Evolutionary conservation across 2,329 filamentous ascomycete species (phyloP), one percentile per base, ranked within the genome.

Genomic region (Onygena corvina): DNA sequence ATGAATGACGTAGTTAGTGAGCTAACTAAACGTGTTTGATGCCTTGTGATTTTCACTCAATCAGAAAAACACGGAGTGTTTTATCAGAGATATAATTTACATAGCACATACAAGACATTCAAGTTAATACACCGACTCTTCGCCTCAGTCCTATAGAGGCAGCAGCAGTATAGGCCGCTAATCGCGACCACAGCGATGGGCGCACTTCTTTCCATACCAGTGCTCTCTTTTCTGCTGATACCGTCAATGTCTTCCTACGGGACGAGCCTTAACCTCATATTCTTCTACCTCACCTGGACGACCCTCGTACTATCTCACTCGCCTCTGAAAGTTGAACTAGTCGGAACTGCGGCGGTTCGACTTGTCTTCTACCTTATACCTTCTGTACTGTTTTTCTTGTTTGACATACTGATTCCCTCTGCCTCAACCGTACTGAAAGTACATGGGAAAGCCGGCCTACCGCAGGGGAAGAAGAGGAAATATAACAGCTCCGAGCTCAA

Each of bases 231-330:
- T 53, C 72, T 84, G 58, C 70, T 81, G 45, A 74, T 78, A 16
- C 76, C 79, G 1, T 71, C 75, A 42, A 63, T 80, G 51, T 76
- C 78, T 4, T 83, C 84, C 4, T 88, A 83, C 70, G 82, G 72
- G 35, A 90, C 87, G 1, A 88, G 82, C 1, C 72, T 94, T 54
- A 94, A 92, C 64, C 69, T 94, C 20, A 70, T 93, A 54, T 89
- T 94, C 71, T 92, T 94, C 67, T 90, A 88, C 64, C 77, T 94
- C 70, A 90, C 86, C 57, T 94, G 88, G 88, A 80, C 80, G 4
- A 90, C 86, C 0, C 75, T 95, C 27, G 79, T 93, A 33, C 71
- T 90, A 2, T 84, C 83, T 4, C 84, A 93, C 59, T 74, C 82
- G 1, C 80, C 85, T 0, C 71, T 92, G 12, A 76, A 79, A 51